phyloP scores from a whole-genome alignment of 306 rosid species.

The Phaseolus lunatus region DNA sequence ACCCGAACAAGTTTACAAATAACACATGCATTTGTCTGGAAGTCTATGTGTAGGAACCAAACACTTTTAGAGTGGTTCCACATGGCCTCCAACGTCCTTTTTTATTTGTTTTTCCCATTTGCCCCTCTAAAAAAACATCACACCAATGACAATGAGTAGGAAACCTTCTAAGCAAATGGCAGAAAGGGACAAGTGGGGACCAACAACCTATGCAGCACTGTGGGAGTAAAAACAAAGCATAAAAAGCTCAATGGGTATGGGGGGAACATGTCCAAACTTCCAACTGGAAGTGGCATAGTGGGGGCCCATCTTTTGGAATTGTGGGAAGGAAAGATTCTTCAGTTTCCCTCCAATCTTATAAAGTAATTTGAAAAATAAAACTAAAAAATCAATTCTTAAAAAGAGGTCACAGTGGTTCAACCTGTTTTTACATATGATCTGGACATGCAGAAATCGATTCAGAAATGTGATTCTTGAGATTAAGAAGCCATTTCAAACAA shows the following conservation, averaged over 20 bases:
- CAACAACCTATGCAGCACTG: slow-evolving; percentile 1
- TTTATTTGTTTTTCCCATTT: slow-evolving; percentile 14
- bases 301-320: slow-evolving; percentile 24
- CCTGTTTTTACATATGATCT: neutral
- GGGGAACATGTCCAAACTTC: slow-evolving; percentile 2
- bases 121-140: neutral
- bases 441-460: neutral
- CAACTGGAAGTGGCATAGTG: slow-evolving; percentile 3
- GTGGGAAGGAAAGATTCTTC: neutral
- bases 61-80: slow-evolving; percentile 4
- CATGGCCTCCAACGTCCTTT: neutral
- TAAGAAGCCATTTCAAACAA: neutral
- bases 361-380: neutral
- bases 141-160: neutral
- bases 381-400: neutral
- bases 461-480: neutral
- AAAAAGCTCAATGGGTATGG: neutral
- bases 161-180: neutral
- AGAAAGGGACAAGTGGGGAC: slow-evolving; percentile 3
- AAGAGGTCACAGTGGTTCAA: neutral
- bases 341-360: neutral
- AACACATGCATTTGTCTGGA: neutral
- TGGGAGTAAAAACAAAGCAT: slow-evolving; percentile 7
- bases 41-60: neutral
- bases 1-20: neutral